phyloP scores from a whole-genome alignment of 2,329 filamentous ascomycete genomes.

The Calonectria pseudoreteaudii region DNA sequence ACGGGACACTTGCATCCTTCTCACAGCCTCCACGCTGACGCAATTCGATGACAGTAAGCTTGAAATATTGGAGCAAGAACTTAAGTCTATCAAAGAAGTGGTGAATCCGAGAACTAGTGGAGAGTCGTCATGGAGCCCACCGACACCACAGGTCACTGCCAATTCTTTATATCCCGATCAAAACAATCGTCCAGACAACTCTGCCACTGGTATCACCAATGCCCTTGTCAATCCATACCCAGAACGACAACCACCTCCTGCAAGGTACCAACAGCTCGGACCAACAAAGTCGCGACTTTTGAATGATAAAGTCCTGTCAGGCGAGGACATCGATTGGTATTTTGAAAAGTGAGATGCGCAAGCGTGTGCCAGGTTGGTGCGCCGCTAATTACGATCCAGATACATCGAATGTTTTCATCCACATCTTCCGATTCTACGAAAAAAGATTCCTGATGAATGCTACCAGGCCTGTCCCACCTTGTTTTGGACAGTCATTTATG shows the following conservation, averaged over 20 bases:
- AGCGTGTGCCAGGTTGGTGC: neutral
- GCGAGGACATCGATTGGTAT: constrained; percentile 67
- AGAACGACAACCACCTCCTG: constrained; percentile 9
- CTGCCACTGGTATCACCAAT: constrained; percentile 20
- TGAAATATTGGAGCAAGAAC: constrained; percentile 65
- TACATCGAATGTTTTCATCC: constrained; percentile 66
- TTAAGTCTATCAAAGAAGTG: constrained; percentile 66
- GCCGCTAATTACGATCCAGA: constrained; percentile 42
- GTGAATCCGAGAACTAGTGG: constrained; percentile 49
- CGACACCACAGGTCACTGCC: constrained; percentile 43
- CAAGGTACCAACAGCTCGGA: constrained; percentile 36
- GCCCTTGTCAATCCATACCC: constrained; percentile 18
- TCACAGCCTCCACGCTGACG: constrained; percentile 25
- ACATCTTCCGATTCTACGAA: constrained; percentile 63
- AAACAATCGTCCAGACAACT: constrained; percentile 26
- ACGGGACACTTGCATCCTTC: neutral
- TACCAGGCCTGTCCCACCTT: constrained; percentile 61
- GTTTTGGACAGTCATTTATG: constrained; percentile 67
- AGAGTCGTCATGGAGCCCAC: constrained; percentile 43
- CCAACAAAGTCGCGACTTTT: constrained; percentile 57
- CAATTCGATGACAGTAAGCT: constrained; percentile 57
- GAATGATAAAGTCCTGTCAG: constrained; percentile 60
- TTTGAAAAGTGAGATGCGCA: constrained; percentile 60
- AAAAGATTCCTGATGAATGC: constrained; percentile 62
- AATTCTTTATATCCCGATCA: constrained; percentile 37